Evolutionary conservation across 345 rosid genomes (phyloP).

Genomic region (Abelmoschus esculentus): DNA sequence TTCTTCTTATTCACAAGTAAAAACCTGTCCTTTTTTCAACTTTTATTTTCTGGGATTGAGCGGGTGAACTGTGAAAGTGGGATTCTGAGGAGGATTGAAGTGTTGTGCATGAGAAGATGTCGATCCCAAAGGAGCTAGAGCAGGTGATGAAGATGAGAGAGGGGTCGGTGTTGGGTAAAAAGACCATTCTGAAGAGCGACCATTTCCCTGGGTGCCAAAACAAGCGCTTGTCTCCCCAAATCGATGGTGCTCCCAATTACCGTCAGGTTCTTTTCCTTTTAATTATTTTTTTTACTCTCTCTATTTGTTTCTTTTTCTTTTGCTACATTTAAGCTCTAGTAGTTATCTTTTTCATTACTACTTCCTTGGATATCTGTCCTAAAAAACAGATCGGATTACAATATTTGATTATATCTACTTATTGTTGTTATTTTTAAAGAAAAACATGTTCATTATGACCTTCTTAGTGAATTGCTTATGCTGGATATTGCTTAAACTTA

Average conservation of each 20-base stretch:
- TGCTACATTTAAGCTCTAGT: not conserved
- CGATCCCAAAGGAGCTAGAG: constrained; percentile 82
- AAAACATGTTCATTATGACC: not conserved
- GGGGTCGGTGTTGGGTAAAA: constrained; percentile 93
- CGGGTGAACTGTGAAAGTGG: not conserved
- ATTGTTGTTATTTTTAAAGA: not conserved
- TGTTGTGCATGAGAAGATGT: constrained; percentile 30
- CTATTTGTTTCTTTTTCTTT: not conserved
- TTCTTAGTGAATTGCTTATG: not conserved
- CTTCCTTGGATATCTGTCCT: not conserved
- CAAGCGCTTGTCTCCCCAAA: constrained; percentile 81
- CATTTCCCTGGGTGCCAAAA: constrained; percentile 99
- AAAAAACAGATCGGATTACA: not conserved
- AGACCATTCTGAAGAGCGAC: constrained; percentile 94
- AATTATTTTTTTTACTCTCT: not conserved
- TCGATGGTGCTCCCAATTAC: constrained; percentile 98
- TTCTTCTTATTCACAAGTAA: not conserved
- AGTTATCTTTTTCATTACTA: not conserved
- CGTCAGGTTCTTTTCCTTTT: constrained; percentile 59
- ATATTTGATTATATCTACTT: not conserved
- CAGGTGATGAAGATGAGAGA: constrained; percentile 88
- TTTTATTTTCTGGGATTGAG: not conserved
- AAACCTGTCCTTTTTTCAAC: constrained; percentile 10
- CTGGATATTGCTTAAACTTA: not conserved
- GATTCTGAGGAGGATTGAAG: not conserved